phyloP scores from a whole-genome alignment of 73 alveolate species.

The Strombidium stylifer region DNA sequence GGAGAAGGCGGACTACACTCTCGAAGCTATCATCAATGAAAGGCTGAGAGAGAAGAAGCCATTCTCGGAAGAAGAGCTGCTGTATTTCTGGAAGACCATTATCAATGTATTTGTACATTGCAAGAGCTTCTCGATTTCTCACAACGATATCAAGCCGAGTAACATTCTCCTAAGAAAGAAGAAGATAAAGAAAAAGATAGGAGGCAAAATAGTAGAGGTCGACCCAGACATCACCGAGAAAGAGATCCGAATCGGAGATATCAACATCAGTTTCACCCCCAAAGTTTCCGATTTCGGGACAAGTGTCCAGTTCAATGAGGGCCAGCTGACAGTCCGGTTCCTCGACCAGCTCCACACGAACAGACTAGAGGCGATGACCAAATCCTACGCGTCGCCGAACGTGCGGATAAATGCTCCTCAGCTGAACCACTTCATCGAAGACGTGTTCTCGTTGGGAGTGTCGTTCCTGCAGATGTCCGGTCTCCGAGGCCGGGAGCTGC shows the following conservation, averaged over 20 bases:
- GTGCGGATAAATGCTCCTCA: not conserved
- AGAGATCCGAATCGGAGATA: no score
- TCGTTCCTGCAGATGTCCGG: constrained; percentile 24
- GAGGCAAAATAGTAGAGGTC: no score
- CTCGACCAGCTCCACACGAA: constrained; percentile 4
- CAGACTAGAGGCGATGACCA: not conserved
- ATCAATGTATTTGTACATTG: constrained; percentile 24
- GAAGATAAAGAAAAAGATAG: no score
- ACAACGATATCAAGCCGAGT: constrained; percentile 12
- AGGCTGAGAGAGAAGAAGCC: not conserved
- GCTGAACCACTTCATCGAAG: constrained; percentile 16
- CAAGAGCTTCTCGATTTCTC: not conserved
- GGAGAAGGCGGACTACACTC: constrained; percentile 17
- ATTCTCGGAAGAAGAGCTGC: not conserved
- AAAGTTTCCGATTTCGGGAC: constrained; percentile 15
- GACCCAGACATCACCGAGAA: no score
- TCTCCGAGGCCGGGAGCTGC: no score
- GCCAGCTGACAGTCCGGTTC: not conserved
- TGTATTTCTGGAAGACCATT: not conserved
- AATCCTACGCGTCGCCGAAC: constrained; percentile 12
- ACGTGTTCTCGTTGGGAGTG: constrained; percentile 15
- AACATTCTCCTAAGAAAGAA: constrained; percentile 3
- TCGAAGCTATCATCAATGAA: not conserved
- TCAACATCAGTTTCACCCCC: no score
- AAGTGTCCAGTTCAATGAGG: constrained; percentile 1